These are phyloP conservation scores for Citrullus colocynthis DNA, from an alignment of 306 rosid genomes.

Conservation along the genomic window DNA sequence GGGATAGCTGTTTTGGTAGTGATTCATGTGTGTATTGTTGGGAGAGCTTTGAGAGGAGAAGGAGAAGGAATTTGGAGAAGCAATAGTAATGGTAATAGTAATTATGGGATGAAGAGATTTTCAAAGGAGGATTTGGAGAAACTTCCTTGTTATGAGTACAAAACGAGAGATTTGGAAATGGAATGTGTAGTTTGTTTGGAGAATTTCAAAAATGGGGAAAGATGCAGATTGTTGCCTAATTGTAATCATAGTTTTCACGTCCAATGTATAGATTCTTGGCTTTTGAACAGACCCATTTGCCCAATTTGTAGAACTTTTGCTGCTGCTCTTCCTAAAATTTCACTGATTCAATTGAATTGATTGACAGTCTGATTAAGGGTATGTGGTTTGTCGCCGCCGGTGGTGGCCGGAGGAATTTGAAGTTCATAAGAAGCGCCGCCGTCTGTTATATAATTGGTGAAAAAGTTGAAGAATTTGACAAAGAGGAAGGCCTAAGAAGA, in stretches of 20 bases:
- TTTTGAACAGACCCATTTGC: constrained; percentile 31
- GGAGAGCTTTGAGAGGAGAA: constrained; percentile 18
- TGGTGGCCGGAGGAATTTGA: neutral
- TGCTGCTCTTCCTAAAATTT: constrained; percentile 11
- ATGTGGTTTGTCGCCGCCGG: neutral
- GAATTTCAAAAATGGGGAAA: constrained; percentile 29
- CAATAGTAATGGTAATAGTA: neutral
- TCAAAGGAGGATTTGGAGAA: constrained; percentile 26
- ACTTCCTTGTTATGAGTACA: constrained; percentile 35
- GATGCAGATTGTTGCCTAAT: constrained; percentile 33
- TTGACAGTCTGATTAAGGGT: neutral
- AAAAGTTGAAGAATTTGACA: neutral
- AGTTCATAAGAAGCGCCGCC: neutral
- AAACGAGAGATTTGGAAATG: neutral
- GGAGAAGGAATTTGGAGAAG: constrained; percentile 15
- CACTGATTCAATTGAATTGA: neutral
- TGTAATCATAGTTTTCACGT: constrained; percentile 37
- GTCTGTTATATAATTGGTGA: neutral
- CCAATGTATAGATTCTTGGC: constrained; percentile 34
- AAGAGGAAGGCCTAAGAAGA: neutral
- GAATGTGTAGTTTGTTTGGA: constrained; percentile 44
- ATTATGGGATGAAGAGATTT: constrained; percentile 8
- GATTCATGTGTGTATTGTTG: constrained; percentile 36
- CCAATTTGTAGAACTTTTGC: constrained; percentile 34
- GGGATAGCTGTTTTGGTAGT: constrained; percentile 47